Evolutionary conservation across 495 filamentous ascomycete genomes (phyloP).

Genomic region (Amphirosellinia nigrospora): DNA sequence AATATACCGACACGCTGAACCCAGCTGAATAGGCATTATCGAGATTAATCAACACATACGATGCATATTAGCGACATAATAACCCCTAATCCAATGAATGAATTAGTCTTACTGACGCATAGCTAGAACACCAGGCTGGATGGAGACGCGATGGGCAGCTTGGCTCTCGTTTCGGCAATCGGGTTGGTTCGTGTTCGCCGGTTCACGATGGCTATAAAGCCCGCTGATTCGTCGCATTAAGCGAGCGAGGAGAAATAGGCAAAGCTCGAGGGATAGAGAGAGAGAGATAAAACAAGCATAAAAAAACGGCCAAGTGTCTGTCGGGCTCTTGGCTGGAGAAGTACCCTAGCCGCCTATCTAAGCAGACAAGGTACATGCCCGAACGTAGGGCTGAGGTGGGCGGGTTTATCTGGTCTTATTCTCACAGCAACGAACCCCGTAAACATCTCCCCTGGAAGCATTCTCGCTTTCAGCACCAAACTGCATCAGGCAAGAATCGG

Average conservation of each 20-base stretch:
- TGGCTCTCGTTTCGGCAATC: constrained; percentile 20
- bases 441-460: constrained; percentile 12
- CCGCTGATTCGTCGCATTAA: constrained; percentile 18
- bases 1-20: not conserved
- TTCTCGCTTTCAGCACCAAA: not conserved
- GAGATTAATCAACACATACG: not conserved
- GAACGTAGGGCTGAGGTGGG: constrained; percentile 18
- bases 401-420: not conserved
- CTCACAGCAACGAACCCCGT: constrained; percentile 15
- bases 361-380: constrained; percentile 13
- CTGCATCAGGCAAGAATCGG: not conserved
- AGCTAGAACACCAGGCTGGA: not conserved
- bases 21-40: not conserved
- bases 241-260: constrained; percentile 15
- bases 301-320: not conserved
- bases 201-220: not conserved
- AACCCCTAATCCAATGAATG: constrained; percentile 8
- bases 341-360: not conserved
- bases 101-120: too few relatives aligned
- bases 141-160: not conserved
- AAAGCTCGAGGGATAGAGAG: not conserved
- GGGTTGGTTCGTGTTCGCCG: constrained; percentile 21
- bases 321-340: not conserved
- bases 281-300: not conserved
- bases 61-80: constrained; percentile 5